Evolutionary conservation across 2,329 filamentous ascomycete species (phyloP).

Genomic region (Diaporthe velutina): DNA sequence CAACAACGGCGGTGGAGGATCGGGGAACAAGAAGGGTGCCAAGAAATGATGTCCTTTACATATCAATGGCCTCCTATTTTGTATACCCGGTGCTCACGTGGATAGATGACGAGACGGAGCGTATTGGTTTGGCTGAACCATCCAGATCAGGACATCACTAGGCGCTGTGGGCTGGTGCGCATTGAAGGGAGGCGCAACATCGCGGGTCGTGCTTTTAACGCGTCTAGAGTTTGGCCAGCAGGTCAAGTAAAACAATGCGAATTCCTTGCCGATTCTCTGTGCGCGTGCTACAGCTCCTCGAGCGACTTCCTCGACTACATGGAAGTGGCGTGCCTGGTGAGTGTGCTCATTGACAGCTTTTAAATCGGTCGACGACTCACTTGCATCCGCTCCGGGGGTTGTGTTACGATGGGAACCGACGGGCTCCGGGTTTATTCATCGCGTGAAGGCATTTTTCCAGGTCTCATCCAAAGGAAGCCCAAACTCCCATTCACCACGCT

Average conservation of each 20-base stretch:
- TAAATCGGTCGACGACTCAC: not conserved
- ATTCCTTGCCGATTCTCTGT: not conserved
- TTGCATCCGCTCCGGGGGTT: not conserved
- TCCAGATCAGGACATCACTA: not conserved
- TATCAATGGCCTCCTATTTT: not conserved
- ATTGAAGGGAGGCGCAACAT: not conserved
- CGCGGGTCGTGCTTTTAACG: not conserved
- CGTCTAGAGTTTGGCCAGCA: not conserved
- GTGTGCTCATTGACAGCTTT: not conserved
- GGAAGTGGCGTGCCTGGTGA: not conserved
- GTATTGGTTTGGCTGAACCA: not conserved
- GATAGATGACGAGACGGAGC: not conserved
- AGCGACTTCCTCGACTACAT: not conserved
- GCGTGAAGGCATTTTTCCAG: not conserved
- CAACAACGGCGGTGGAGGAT: conserved; percentile 49
- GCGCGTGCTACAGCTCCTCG: not conserved
- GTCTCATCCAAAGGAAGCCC: not conserved
- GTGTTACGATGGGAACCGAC: not conserved
- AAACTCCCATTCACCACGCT: too few species aligned
- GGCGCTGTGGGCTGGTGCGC: not conserved
- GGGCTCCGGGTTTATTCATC: too few species aligned
- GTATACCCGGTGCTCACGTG: not conserved
- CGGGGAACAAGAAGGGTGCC: conserved; percentile 22
- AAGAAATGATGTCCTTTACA: not conserved
- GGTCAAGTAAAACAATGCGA: not conserved